Base-by-base conservation (phyloP, 1,139 yeast species). In the Scheffersomyces cryptocercus region DNA sequence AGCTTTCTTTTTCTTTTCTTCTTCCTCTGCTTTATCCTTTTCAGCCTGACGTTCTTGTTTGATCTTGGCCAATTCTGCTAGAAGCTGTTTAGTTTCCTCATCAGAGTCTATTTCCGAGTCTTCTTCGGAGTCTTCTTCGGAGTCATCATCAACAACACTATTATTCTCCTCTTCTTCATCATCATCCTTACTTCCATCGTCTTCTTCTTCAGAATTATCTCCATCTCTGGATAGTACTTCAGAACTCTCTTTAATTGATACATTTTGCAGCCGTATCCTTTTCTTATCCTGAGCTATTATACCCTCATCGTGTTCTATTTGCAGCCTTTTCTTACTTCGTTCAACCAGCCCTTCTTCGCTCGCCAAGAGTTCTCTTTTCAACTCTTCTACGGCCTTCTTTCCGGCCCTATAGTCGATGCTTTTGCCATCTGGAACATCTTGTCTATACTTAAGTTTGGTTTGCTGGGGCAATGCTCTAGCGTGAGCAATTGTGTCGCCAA, bases 381-480 rank as follows among this genome's bases (percentile, higher is more conserved):
- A 51, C 58, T 41, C 58, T 2, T 45, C 50, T 13, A 54, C 48
- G 10, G 52, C 58, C 16, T 42, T 32, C 29, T 46, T 42, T 8
- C 46, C 53, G 12, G 13, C 20, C 1, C 4, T 29, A 2, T 42
- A 35, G 34, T 51, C 55, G 47, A 40, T 44, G 43, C 51, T 49
- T 28, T 63, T 28, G 59, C 61, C 43, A 64, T 64, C 10, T 8
- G 26, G 9, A 20, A 64, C 68, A 37, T 68, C 73, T 33, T 64
- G 64, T 52, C 95, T 62, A 53, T 68, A 76, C 61, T 91, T 91
- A 46, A 91, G 65, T 55, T 70, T 72, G 8, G 78, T 77, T 51
- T 90, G 95, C 10, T 86, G 89, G 0, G 93, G 86, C 13, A 86
- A 68, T 11, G 80, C 70, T 40, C 96, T 69, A 2, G 89, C 76